Evolutionary conservation across 176 grass and related monocot genomes (phyloP), one percentile per base, ranked within the genome.

Genomic region (Tillandsia fasciculata): DNA sequence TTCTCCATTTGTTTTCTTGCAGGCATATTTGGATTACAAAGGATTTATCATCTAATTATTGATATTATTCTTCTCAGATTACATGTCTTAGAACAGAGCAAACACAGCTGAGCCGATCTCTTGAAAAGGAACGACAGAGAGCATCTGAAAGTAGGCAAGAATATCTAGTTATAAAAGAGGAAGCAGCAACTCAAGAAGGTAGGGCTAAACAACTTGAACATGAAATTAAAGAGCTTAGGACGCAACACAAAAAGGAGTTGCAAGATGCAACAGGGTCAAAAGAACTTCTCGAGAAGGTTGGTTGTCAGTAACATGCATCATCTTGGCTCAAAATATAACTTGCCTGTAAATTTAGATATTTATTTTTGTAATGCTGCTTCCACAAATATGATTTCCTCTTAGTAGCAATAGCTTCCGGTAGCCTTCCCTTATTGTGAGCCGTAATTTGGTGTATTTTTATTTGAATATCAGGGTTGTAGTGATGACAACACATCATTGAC

Each of bases 61-160:
- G 11, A 24, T 50, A 18, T 20, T 53, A 12, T 69, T 74, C 52
- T 77, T 50, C 14, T 77, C 78, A 99, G 95, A 90, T 99, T 72
- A 86, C 95, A 51, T 94, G 88, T 77, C 83, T 99, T 65, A 94
- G 95, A 86, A 90, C 95, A 82, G 95, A 99, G 79, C 95, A 99
- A 78, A 99, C 95, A 77, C 95, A 99, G 78, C 78, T 99, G 67
- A 99, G 84, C 17, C 80, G 95, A 63, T 99, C 90, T 26, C 95
- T 94, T 71, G 95, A 99, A 79, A 99, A 99, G 73, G 95, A 99
- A 77, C 81, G 95, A 73, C 95, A 99, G 28, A 94, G 95, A 81
- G 95, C 95, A 70, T 99, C 95, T 75, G 95, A 99, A 81, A 94
- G 83, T 77, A 93, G 87, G 79, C 95, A 99, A 78, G 95, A 99